A percentile compares a stretch with the other conserved stretches of the same genome.
phyloP scores from a whole-genome alignment of 257 asterid genomes.

The Lavandula angustifolia region DNA sequence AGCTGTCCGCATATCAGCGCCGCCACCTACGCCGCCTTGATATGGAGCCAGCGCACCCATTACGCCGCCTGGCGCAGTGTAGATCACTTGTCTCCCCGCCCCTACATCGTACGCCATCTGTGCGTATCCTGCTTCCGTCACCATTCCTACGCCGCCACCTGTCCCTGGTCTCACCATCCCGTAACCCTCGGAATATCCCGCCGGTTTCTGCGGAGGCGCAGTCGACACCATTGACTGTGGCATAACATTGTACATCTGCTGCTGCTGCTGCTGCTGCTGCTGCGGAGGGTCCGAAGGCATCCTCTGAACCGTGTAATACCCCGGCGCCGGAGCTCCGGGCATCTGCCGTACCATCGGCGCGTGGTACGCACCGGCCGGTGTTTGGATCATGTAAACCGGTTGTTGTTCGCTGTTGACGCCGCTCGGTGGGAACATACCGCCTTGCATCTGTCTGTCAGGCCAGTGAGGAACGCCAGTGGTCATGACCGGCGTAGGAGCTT shows the following conservation, averaged over 20 bases:
- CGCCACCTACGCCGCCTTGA: conserved; percentile 24
- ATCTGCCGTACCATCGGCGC: conserved; percentile 64
- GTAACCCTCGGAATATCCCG: conserved; percentile 52
- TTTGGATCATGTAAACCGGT: conserved; percentile 71
- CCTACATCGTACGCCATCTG: conserved; percentile 75
- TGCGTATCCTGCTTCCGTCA: conserved; percentile 54
- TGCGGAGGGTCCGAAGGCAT: conserved; percentile 61
- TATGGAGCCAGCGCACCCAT: conserved; percentile 52
- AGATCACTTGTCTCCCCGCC: conserved; percentile 69
- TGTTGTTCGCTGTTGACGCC: conserved; percentile 58
- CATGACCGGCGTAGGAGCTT: conserved; percentile 40
- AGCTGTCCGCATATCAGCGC: conserved; percentile 30
- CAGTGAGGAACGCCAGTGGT: conserved; percentile 55
- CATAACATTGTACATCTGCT: conserved; percentile 54
- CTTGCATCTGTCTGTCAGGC: conserved; percentile 60
- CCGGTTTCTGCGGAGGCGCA: conserved; percentile 41
- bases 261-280: conserved; percentile 54
- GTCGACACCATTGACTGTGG: conserved; percentile 45
- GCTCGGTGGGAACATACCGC: conserved; percentile 57
- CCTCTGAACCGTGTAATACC: conserved; percentile 76
- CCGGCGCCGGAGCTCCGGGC: conserved; percentile 58
- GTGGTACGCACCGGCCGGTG: conserved; percentile 59
- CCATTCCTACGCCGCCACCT: conserved; percentile 41
- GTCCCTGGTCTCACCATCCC: conserved; percentile 49
- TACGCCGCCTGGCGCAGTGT: conserved; percentile 60